These are phyloP conservation scores for Sphaerulina vaccinii DNA, from an alignment of 2,329 filamentous ascomycete species.

Conservation along the genomic window DNA sequence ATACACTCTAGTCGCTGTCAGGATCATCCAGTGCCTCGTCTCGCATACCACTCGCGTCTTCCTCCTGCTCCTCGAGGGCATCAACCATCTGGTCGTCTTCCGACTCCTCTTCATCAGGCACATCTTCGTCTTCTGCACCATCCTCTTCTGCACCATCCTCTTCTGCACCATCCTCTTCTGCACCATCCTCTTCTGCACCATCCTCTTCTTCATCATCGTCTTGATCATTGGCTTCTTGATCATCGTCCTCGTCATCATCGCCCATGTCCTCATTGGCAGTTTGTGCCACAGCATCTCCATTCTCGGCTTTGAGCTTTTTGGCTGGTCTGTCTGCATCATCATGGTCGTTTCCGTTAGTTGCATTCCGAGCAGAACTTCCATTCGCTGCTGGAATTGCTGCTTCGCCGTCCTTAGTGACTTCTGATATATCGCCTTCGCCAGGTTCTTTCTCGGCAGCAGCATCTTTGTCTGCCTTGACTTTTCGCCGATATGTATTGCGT, in stretches of 20 bases:
- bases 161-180: slow-evolving; percentile 2
- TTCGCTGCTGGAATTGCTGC: slow-evolving; percentile 9
- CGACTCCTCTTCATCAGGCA: slow-evolving; percentile 57
- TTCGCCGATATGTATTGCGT: slow-evolving; percentile 69
- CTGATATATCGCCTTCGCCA: slow-evolving; percentile 15
- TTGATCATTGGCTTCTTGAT: slow-evolving; percentile 55
- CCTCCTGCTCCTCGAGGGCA: slow-evolving; percentile 49
- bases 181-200: neutral
- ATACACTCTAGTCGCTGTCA: slow-evolving; percentile 32
- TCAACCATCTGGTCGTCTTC: slow-evolving; percentile 33
- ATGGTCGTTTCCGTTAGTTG: slow-evolving; percentile 9
- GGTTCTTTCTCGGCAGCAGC: slow-evolving; percentile 23
- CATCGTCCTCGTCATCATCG: slow-evolving; percentile 54
- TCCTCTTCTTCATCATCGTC: slow-evolving; percentile 47
- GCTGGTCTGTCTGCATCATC: slow-evolving; percentile 48
- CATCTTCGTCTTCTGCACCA: slow-evolving; percentile 41
- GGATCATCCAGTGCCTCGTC: slow-evolving; percentile 39
- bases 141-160: slow-evolving; percentile 36
- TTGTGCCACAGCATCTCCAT: slow-evolving; percentile 38
- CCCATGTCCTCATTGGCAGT: slow-evolving; percentile 48
- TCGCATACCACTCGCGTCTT: slow-evolving; percentile 50
- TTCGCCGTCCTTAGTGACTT: slow-evolving; percentile 20
- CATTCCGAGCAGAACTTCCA: slow-evolving; percentile 33
- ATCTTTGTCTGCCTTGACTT: slow-evolving; percentile 64
- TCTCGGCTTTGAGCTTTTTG: slow-evolving; percentile 52